A percentile compares a stretch with the other conserved stretches of the same genome.
Conservation (phyloP, 768 basidiomycete genomes). For the Suillus clintonianus region DNA sequence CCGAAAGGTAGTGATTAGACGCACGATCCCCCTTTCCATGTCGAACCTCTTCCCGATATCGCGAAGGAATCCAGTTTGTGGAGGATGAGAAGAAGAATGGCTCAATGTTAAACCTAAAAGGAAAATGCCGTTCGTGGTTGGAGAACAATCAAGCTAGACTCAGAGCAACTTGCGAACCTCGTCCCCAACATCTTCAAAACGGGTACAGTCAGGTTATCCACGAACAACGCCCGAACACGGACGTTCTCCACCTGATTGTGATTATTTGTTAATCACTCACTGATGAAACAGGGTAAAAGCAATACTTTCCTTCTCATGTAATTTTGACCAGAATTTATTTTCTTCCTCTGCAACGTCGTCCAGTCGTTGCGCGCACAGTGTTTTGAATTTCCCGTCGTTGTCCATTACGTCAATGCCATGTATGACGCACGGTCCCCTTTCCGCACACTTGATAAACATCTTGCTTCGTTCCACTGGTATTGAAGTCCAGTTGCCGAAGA, state of each 20-base stretch:
- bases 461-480: slow-evolving; percentile 39
- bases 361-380: not conserved
- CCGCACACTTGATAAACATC: slow-evolving; percentile 23
- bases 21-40: not conserved
- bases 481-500: slow-evolving; percentile 58
- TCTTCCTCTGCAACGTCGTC: not conserved
- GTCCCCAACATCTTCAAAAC: slow-evolving; percentile 38
- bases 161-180: slow-evolving; percentile 22
- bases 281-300: not conserved
- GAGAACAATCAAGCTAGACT: not conserved
- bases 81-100: slow-evolving; percentile 41
- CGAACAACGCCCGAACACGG: slow-evolving; percentile 9
- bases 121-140: too few relatives aligned
- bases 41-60: slow-evolving; percentile 48
- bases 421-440: not conserved
- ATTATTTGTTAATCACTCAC: too few relatives aligned
- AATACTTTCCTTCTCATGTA: slow-evolving; percentile 25
- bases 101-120: slow-evolving; percentile 34
- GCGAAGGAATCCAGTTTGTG: slow-evolving; percentile 60
- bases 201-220: slow-evolving; percentile 3
- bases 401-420: not conserved
- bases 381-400: slow-evolving; percentile 15
- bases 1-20: not conserved
- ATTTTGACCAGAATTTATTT: slow-evolving; percentile 25
- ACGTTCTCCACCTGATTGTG: slow-evolving; percentile 35